Base-by-base conservation (phyloP, 1,284 basidiomycete genomes). In the Ustilago trichophora region DNA sequence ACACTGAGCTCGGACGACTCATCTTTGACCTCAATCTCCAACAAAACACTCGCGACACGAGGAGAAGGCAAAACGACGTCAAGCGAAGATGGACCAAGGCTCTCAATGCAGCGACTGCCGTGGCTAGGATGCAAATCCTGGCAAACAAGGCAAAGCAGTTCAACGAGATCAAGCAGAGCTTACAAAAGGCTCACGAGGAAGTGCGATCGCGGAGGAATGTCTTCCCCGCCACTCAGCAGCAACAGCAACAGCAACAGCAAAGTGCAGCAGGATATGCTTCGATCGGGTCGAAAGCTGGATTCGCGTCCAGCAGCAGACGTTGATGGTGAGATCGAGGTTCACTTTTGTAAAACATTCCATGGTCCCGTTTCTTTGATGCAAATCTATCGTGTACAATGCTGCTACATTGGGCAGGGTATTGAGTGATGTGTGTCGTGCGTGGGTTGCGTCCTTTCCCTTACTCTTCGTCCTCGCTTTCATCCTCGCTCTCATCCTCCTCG, bases 21-120 rank as follows among this genome's bases (percentile, higher is more conserved):
- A 55, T 69, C 32, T 41, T 69, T 33, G 56, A 69, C 27, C 45
- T 69, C 26, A 44, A 64, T 31, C 56, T 69, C 1, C 49, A 56
- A n/a, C 51, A 38, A 4, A 43, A 44, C 12, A 16, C 36, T 8
- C 33, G 42, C 16, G 46, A 49, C 9, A 34, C 40, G 16, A 27
- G 40, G 19, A 55, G n/a, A 19, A 46, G 48, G 11, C 36, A 31
- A 13, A 18, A 41, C 19, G 32, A 37, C 7, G 55, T 42, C 11
- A 38, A 45, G 42, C 26, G 19, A 22, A 55, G 55, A 18, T 69
- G 66, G 66, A 16, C 32, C 7, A 64, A 64, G 36, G 48, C 48
- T n/a, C 42, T 58, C 27, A 69, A 63, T 6, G 56, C 46, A 8
- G 45, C 44, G 0, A 22, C 18, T 6, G 59, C 66, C 1, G 36